Base-by-base conservation (phyloP, 2,329 filamentous ascomycete species). In the Cryphonectria radicalis region DNA sequence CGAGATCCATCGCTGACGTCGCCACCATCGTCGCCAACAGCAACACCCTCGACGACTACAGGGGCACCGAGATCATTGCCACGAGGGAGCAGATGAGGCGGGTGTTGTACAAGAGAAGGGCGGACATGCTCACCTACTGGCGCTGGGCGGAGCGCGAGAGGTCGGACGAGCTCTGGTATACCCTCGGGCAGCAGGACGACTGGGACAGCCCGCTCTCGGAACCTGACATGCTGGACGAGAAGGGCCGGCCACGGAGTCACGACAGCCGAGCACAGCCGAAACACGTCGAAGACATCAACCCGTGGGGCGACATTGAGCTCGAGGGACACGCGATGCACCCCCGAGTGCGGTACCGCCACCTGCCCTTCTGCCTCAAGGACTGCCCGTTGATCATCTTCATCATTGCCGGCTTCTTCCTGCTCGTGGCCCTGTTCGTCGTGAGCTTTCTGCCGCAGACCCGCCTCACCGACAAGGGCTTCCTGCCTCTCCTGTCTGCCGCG, bases 51-150 rank as follows among this genome's bases (percentile, higher is more conserved):
- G 84, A 85, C 32, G 91, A 92, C 76, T 97, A 94, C 79, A 85
- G 88, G 17, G 89, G 89, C 4, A 90, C 91, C 0, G 92, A 95
- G 76, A 88, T 89, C 0, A 85, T 89, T 60, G 80, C 81, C 10
- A 82, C 81, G 22, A 84, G 85, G 64, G 77, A 81, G 43, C 84
- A 89, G 46, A 88, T 92, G 76, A 82, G 81, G 75, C 81, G 84
- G 40, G 84, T 85, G 73, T 85, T 88, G 60, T 83, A 81, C 66
- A 87, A 84, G 76, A 88, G 85, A 73, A 88, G 89, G 74, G 83
- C 87, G 6, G 90, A 95, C 76, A 87, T 92, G 62, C 86, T 98
- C n/a, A 94, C 95, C 8, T 97, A 97, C 80, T 98, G 95, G 93
- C 89, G 88, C 71, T 89, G 90, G 37, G 89, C 90, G 25, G 89